Evolutionary conservation across 352 stramenopile genomes (phyloP), one percentile per base, ranked within the genome.

Genomic region (Phytopythium montanum): DNA sequence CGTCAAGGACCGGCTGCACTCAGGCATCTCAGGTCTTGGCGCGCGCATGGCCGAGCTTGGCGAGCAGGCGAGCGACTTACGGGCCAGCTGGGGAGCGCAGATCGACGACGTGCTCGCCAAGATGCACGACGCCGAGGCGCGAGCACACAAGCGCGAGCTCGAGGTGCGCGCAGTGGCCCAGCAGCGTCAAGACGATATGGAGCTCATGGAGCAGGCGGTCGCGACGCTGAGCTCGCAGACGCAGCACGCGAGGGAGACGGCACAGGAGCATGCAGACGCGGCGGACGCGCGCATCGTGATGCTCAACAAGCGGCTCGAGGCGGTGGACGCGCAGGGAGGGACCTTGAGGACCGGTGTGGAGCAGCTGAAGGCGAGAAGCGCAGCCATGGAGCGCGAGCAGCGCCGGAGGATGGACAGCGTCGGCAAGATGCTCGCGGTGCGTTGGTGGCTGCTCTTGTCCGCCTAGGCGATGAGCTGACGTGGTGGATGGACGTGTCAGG

Each of bases 141-240:
- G 62, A 12, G 62, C 74, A 4, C 72, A 87, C 28, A 69, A 73
- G 33, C 76, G 89, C 41, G 57, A 70, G 10, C 54, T 54, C 12
- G 78, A 87, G 53, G 63, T 63, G 10, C 72, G 79, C 2, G 63
- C 61, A 4, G 72, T 79, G 7, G 72, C 72, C 0, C 78, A 90
- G 45, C 78, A 90, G 55, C 79, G 81, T 2, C 56, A 77, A 26
- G 82, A 91, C 54, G 81, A 91, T 54, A 61, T 91, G 29, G 76
- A 87, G 52, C 70, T 91, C 23, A 88, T 91, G 76, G 81, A 91
- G 60, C 75, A 92, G 52, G 84, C 81, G 7, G 42, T 94, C 3
- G 75, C 65, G 26, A 87, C 78, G 2, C 65, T 90, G 53, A 72
- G 90, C 45, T 85, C 76, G 51, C 81, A 94, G 62, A 80, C 92